Evolutionary conservation across 148 eudicot genomes (phyloP), one percentile per base, ranked within the genome.

Genomic region (Hydrangea macrophylla): DNA sequence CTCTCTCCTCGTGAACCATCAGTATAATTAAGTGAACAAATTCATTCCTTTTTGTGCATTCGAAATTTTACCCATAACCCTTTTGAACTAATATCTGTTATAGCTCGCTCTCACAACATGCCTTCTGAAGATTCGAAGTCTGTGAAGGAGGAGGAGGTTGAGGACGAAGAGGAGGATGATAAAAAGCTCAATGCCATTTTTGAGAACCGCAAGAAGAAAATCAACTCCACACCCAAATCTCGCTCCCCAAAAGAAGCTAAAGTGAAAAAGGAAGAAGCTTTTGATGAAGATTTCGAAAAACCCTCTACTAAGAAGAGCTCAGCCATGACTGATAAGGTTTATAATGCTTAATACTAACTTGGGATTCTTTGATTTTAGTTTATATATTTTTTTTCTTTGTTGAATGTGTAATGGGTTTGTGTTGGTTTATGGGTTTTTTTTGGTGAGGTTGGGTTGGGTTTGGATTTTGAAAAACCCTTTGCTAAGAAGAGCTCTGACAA

Each of bases 131-230:
- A 78, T 37, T 58, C 82, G 27, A 80, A 78, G 72, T 39, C 69
- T 9, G 58, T 73, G 64, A 87, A 80, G 76, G 73, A 80, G 54
- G 82, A 78, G 53, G 73, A 72, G 55, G 23, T 59, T 10, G 72
- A 58, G 17, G 83, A 82, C 18, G 85, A 69, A 17, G 85, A 69
- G 12, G 77, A 80, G 2, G 88, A 81, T 18, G 86, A 84, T 4
- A 79, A 76, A 7, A 71, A 32, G 35, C 75, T 80, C 33, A 72
- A 74, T 28, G 48, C 80, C 22, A 35, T 68, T n/a, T 55, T 60
- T 25, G 42, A 56, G 33, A 70, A 20, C 10, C 60, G 48, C 56
- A 78, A 70, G 60, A 72, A 75, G 57, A 78, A 78, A 28, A 31
- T 55, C 71, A 71, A 71, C 56, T 28, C 39, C 22, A 23, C 7